phyloP scores from a whole-genome alignment of 2,329 filamentous ascomycete species.

The Simplicillium sp. region DNA sequence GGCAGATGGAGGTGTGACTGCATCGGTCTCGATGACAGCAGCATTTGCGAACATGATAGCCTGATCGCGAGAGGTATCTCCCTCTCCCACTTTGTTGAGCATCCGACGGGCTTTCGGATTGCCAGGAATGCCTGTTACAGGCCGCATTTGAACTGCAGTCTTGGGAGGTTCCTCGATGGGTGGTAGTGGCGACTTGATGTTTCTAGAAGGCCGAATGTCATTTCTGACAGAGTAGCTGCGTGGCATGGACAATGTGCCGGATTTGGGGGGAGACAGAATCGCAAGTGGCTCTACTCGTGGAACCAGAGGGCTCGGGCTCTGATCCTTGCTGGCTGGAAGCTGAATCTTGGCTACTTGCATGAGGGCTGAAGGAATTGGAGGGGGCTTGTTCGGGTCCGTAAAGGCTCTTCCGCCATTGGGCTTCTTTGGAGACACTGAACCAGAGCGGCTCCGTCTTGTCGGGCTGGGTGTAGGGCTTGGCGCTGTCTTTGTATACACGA shows the following conservation, averaged over 20 bases:
- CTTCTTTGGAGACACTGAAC: background rate
- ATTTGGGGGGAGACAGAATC: constrained; percentile 1
- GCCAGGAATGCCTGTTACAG: constrained; percentile 35
- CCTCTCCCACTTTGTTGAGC: no score
- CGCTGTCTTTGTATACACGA: no score
- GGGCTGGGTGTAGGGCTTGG: constrained; percentile 6
- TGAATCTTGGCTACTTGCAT: constrained; percentile 2
- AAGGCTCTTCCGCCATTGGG: constrained; percentile 1
- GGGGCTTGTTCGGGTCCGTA: constrained; percentile 7
- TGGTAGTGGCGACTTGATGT: constrained; percentile 12
- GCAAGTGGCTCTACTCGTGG: constrained; percentile 5
- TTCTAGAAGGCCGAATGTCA: constrained; percentile 21
- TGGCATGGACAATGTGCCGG: background rate
- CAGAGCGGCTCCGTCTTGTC: constrained; percentile 3
- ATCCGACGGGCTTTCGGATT: constrained; percentile 27
- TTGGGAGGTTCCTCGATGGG: constrained; percentile 14
- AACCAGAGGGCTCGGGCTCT: constrained; percentile 2
- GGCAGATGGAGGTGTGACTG: no score
- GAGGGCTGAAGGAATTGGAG: constrained; percentile 4
- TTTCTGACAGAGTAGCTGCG: constrained; percentile 14
- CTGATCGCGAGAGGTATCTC: no score
- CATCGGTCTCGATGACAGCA: no score
- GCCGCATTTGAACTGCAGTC: constrained; percentile 30
- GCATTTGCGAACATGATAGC: no score
- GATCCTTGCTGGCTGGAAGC: background rate